Evolutionary conservation across 2,329 filamentous ascomycete genomes (phyloP).

Genomic region (Fusarium algeriense): DNA sequence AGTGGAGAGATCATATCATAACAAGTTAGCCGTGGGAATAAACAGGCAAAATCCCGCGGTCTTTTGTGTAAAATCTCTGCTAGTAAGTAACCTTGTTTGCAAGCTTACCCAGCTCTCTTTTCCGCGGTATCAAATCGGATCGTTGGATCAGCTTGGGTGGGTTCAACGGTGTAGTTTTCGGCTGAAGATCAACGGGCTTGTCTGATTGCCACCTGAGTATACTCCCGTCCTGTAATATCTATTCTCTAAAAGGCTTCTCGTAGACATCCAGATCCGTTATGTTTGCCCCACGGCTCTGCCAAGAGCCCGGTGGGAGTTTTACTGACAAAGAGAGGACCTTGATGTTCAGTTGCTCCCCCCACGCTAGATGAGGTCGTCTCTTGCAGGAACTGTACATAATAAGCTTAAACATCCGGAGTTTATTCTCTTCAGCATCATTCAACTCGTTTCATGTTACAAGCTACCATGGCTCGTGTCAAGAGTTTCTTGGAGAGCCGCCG

Average conservation of each 20-base stretch:
- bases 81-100: conserved; percentile 17
- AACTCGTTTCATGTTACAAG: conserved; percentile 1
- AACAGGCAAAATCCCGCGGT: not conserved
- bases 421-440: not conserved
- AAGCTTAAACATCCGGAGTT: not conserved
- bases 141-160: conserved; percentile 1
- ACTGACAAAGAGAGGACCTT: conserved; percentile 40
- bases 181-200: conserved; percentile 14
- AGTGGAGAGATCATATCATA: conserved; percentile 1
- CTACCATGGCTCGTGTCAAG: conserved; percentile 34
- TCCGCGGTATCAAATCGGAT: conserved; percentile 11
- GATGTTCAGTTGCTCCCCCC: conserved; percentile 25
- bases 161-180: not conserved
- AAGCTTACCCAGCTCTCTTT: conserved; percentile 6
- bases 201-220: not conserved
- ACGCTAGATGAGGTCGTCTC: conserved; percentile 1
- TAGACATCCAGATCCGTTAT: conserved; percentile 22
- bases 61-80: not conserved
- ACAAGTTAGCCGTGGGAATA: not conserved
- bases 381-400: conserved; percentile 15
- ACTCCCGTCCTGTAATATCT: not conserved
- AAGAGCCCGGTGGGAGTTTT: conserved; percentile 2
- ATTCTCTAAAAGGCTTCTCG: not conserved
- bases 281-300: conserved; percentile 18
- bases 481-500: conserved; percentile 25